Percentiles rank a stretch among this genome's conserved stretches.
These are phyloP conservation scores for Scenedesmus sp. DNA, from an alignment of 163 green algal species.

Conservation along the genomic window DNA sequence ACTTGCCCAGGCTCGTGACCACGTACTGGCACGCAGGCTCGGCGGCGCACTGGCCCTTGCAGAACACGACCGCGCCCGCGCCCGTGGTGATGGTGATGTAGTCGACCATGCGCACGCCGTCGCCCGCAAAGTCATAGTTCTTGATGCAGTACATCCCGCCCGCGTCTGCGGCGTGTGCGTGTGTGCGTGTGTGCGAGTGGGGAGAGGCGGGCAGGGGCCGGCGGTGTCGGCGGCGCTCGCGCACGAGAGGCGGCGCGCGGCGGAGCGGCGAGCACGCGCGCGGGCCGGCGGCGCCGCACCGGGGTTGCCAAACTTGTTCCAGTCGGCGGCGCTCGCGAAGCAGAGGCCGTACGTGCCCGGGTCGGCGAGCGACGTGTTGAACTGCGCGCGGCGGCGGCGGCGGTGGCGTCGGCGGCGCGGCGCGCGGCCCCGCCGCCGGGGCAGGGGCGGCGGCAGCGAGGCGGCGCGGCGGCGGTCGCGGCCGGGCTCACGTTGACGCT, in stretches of 20 bases:
- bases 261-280: not conserved
- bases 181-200: no score
- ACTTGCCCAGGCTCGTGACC: constrained; percentile 32
- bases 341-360: constrained; percentile 23
- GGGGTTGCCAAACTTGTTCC: constrained; percentile 41
- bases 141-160: constrained; percentile 41
- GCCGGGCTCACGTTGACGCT: constrained; percentile 14
- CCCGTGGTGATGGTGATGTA: constrained; percentile 42
- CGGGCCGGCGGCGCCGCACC: not conserved
- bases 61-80: constrained; percentile 32
- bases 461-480: not conserved
- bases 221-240: not conserved
- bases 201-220: not conserved
- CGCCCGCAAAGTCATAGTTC: constrained; percentile 46
- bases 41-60: constrained; percentile 39
- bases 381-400: constrained; percentile 7
- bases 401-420: no score
- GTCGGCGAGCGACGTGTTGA: constrained; percentile 18
- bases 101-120: constrained; percentile 30
- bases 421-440: no score
- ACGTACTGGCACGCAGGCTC: constrained; percentile 41
- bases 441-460: not conserved
- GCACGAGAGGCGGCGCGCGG: not conserved
- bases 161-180: constrained; percentile 23
- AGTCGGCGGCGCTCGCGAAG: not conserved